A percentile compares a stretch with the other conserved stretches of the same genome.
phyloP scores from a whole-genome alignment of 1,139 yeast species.

The Diutina neorugosa region DNA sequence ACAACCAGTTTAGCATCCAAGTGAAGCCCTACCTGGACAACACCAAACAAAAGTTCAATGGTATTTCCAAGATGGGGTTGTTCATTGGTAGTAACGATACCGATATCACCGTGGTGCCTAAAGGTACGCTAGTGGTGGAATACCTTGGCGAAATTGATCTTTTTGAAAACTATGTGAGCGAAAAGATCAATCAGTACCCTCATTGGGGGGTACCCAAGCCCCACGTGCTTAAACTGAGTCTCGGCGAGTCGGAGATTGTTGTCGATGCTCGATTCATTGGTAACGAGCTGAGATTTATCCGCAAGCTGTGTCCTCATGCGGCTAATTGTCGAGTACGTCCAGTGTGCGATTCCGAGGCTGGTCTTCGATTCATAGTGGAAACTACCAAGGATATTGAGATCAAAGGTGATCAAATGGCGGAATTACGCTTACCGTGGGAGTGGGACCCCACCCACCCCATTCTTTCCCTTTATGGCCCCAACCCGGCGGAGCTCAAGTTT shows the following conservation, averaged over 20 bases:
- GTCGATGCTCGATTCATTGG: slow-evolving; percentile 77
- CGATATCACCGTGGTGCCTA: slow-evolving; percentile 19
- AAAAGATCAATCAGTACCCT: slow-evolving; percentile 64
- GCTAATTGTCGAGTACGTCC: slow-evolving; percentile 64
- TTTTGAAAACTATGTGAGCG: slow-evolving; percentile 47
- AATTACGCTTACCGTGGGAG: slow-evolving; percentile 73
- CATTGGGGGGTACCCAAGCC: slow-evolving; percentile 83
- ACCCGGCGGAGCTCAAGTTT: slow-evolving; percentile 17
- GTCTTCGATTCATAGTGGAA: slow-evolving; percentile 36
- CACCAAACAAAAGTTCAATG: slow-evolving; percentile 54
- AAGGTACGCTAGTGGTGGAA: slow-evolving; percentile 47
- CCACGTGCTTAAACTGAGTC: slow-evolving; percentile 34
- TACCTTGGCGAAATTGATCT: slow-evolving; percentile 64
- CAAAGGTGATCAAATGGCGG: slow-evolving; percentile 26
- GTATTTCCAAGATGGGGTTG: slow-evolving; percentile 60
- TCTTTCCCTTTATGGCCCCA: slow-evolving; percentile 22
- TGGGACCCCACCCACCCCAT: slow-evolving; percentile 82
- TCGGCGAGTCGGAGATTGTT: slow-evolving; percentile 34
- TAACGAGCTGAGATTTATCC: slow-evolving; percentile 58
- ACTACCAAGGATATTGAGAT: slow-evolving; percentile 42
- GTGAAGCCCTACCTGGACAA: slow-evolving; percentile 41
- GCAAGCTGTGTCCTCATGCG: slow-evolving; percentile 52
- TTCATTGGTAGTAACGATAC: slow-evolving; percentile 22
- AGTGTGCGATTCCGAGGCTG: slow-evolving; percentile 21
- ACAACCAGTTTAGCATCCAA: slow-evolving; percentile 19